phyloP scores from a whole-genome alignment of 2,329 filamentous ascomycete genomes.

The Trichoderma koningiopsis region DNA sequence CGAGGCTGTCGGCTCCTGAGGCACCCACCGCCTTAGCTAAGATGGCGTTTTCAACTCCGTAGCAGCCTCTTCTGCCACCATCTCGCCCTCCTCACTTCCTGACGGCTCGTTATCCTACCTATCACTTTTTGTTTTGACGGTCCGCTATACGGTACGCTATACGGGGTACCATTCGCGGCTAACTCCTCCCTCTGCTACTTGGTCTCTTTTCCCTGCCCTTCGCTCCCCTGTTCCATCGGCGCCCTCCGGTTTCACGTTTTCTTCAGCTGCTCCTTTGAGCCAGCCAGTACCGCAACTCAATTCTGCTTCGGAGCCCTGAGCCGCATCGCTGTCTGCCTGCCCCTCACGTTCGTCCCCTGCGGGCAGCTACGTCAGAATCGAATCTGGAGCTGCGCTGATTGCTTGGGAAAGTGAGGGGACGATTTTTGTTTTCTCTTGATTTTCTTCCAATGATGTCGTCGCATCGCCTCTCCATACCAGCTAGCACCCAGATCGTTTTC shows the following conservation, averaged over 20 bases:
- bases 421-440: not conserved
- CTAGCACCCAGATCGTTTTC: not conserved
- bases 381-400: not conserved
- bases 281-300: slow-evolving; percentile 2
- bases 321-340: not conserved
- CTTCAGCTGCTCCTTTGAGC: not conserved
- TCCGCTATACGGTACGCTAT: not conserved
- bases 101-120: not conserved
- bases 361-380: not conserved
- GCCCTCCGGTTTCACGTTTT: not conserved
- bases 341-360: not conserved
- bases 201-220: not conserved
- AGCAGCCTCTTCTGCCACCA: not conserved
- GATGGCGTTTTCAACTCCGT: slow-evolving; percentile 5
- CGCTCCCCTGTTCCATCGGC: not conserved
- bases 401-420: not conserved
- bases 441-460: not conserved
- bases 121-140: not conserved
- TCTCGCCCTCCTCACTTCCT: not conserved
- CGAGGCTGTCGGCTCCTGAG: not conserved
- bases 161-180: slow-evolving; percentile 8
- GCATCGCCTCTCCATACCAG: not conserved
- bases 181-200: not conserved
- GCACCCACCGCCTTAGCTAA: not conserved
- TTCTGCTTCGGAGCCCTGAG: not conserved